phyloP scores from a whole-genome alignment of 2,329 filamentous ascomycete species.

The Penicillium sp. region DNA sequence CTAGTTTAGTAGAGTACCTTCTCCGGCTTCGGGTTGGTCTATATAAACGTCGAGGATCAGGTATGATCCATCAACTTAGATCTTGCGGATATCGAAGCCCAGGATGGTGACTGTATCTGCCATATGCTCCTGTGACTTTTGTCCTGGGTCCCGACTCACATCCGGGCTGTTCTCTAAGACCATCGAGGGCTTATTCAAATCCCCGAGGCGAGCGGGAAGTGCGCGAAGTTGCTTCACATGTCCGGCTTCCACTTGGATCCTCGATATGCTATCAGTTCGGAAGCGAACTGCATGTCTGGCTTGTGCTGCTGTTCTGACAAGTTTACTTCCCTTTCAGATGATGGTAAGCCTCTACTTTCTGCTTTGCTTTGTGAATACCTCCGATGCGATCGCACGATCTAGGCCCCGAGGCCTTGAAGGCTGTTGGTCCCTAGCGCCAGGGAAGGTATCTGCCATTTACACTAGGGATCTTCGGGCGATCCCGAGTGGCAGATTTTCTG shows the following conservation, averaged over 20 bases:
- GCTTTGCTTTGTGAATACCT: constrained; percentile 54
- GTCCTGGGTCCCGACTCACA: constrained; percentile 38
- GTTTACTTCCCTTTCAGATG: constrained; percentile 31
- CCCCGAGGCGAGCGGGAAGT: constrained; percentile 50
- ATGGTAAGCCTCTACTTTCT: constrained; percentile 39
- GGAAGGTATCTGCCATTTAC: constrained; percentile 46
- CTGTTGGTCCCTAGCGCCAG: constrained; percentile 53
- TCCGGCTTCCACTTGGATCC: too few relatives aligned
- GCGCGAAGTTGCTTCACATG: constrained; percentile 54
- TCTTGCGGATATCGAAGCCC: constrained; percentile 28
- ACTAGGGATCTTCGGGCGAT: constrained; percentile 58
- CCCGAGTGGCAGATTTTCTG: constrained; percentile 49
- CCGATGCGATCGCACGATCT: constrained; percentile 56
- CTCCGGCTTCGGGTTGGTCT: too few relatives aligned
- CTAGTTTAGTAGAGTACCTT: background rate
- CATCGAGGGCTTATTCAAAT: constrained; percentile 46
- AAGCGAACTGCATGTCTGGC: constrained; percentile 51
- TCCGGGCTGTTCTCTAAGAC: constrained; percentile 51
- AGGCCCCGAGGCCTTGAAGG: constrained; percentile 52
- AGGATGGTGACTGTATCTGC: constrained; percentile 57
- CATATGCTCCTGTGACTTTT: constrained; percentile 49
- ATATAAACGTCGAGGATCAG: too few relatives aligned
- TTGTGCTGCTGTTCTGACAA: constrained; percentile 51
- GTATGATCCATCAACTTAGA: too few relatives aligned
- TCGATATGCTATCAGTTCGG: constrained; percentile 41